phyloP scores from a whole-genome alignment of 257 asterid species.

The Jaltomata sinuosa region DNA sequence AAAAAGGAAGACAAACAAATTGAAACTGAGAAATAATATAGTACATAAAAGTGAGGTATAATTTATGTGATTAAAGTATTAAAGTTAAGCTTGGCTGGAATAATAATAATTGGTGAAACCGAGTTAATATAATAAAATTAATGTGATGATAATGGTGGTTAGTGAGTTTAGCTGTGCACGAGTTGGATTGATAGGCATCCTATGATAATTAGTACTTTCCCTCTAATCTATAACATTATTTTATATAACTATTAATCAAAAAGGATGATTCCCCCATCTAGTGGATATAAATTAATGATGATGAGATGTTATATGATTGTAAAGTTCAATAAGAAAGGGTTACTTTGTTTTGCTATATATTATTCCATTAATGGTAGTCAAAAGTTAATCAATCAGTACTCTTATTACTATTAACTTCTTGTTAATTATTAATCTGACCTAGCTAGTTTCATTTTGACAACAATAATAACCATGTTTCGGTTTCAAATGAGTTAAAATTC shows the following conservation, averaged over 20 bases:
- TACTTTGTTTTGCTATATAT: background rate
- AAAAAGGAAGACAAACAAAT: no score
- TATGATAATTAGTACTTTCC: background rate
- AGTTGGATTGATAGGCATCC: slow-evolving; percentile 4
- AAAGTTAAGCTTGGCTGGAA: background rate
- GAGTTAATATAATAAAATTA: background rate
- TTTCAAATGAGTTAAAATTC: no score
- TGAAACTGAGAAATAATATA: no score
- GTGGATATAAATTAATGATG: background rate
- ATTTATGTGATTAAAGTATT: background rate
- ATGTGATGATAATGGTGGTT: background rate
- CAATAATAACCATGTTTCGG: background rate
- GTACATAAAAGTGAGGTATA: background rate
- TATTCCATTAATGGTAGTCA: background rate
- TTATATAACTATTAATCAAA: background rate
- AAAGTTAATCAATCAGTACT: background rate
- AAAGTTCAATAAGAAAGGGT: background rate
- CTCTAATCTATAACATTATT: background rate
- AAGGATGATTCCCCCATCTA: background rate
- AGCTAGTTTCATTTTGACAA: no score
- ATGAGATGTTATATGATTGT: background rate
- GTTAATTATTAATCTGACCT: background rate
- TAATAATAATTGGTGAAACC: background rate
- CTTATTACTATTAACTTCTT: background rate
- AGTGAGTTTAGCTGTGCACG: slow-evolving; percentile 5